Evolutionary conservation across 768 basidiomycete species (phyloP), one percentile per base, ranked within the genome.

Genomic region (Amanita muscaria): DNA sequence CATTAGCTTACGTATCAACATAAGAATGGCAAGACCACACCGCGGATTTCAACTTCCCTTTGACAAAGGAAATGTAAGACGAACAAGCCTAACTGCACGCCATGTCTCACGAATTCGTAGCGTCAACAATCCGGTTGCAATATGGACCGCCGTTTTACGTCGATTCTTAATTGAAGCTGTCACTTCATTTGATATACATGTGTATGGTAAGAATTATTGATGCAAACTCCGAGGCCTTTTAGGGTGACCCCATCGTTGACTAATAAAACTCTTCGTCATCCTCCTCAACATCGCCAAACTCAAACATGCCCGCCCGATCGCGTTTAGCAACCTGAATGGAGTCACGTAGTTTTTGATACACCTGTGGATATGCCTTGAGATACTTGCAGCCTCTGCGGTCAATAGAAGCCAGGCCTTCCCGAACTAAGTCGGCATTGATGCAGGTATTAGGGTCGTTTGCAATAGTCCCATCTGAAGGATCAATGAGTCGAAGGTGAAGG

Each of bases 401-500:
- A 51, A 91, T 67, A 2, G 76, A 67, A 0, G 87, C 92, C 22
- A 90, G 66, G 19, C 96, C 96, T 53, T 98, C 94, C 30, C 83
- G 75, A 9, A 96, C 70, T 3, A 99, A 72, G 59, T 91, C 88
- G 8, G 80, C 87, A 58, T 99, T 99, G 63, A 98, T 75, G 57
- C 81, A 88, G 7, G 82, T 76, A 9, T 78, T 61, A 1, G 85
- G 82, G 53, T 92, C 82, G 16, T 76, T 65, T 4, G 77, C 72
- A 4, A 78, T 73, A 6, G 70, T 63, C 2, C 87, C 79, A 63
- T 91, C 84, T 19, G 70, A 60, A 1, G 94, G 88, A 59, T 98
- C 93, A 49, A 96, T 94, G 27, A 99, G 77, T 38, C 94, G 86
- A 43, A 99, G 77, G 62, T 96, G 91, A 22, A 93, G 68, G 1